Conservation (phyloP, 2,329 filamentous ascomycete genomes). For the Ophiostoma australiae region DNA sequence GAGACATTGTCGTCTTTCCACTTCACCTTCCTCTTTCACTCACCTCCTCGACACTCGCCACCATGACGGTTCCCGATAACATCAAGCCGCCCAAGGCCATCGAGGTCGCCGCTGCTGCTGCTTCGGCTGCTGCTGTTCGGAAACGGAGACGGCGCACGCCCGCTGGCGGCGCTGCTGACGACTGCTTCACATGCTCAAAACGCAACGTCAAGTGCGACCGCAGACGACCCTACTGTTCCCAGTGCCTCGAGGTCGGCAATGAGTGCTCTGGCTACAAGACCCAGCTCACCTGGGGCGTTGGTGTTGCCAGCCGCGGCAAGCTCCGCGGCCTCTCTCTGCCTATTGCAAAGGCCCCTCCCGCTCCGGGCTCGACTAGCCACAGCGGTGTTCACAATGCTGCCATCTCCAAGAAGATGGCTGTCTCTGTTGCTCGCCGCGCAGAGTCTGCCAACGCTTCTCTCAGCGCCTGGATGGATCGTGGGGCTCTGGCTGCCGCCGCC, state of each 20-base stretch:
- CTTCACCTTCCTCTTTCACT: conserved; percentile 31
- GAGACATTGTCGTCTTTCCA: conserved; percentile 26
- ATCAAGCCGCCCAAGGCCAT: conserved; percentile 44
- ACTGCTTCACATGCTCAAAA: conserved; percentile 91
- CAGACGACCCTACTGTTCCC: conserved; percentile 87
- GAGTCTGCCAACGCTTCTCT: conserved; percentile 38
- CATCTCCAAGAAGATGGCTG: conserved; percentile 43
- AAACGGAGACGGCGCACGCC: conserved; percentile 84
- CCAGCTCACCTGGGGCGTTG: conserved; percentile 92
- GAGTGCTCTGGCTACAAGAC: conserved; percentile 97
- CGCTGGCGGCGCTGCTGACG: conserved; percentile 81
- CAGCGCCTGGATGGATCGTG: conserved; percentile 40
- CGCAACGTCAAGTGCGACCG: conserved; percentile 82
- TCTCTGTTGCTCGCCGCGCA: conserved; percentile 38
- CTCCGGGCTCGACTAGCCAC: conserved; percentile 31
- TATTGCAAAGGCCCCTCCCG: conserved; percentile 57
- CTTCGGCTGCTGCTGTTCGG: conserved; percentile 40
- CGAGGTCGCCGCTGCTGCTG: conserved; percentile 31
- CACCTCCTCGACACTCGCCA: conserved; percentile 8
- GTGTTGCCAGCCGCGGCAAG: conserved; percentile 92
- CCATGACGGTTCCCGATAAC: conserved; percentile 48
- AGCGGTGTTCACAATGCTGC: conserved; percentile 30
- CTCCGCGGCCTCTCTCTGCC: conserved; percentile 79
- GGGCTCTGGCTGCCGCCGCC: conserved; percentile 30
- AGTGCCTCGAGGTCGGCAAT: conserved; percentile 84